Base-by-base conservation (phyloP, 768 basidiomycete genomes). In the Tricholomella constricta region DNA sequence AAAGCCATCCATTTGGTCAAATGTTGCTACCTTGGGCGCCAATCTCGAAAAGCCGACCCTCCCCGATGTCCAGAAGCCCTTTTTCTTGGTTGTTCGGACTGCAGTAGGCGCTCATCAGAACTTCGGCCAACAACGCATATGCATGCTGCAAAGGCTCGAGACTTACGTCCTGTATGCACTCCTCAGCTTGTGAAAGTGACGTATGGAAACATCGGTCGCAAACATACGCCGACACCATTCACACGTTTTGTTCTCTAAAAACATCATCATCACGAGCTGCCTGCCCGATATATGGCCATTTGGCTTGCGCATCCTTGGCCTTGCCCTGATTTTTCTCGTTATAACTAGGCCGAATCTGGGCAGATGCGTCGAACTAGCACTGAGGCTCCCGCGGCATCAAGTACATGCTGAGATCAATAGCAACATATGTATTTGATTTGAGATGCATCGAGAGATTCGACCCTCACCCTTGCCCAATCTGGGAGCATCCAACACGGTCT, bases 401-500 rank as follows among this genome's bases (percentile, higher is more conserved):
- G 17, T 29, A 19, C 17, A 10, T 23, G 7, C 25, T 37, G 19
- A 9, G 34, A 47, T 47, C 34, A 10, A 45, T 47, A 25, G 31
- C 46, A 46, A 46, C 29, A 6, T 20, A 46, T 35, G 27, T 44
- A 27, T 19, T 47, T 26, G 46, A 47, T 23, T 23, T 45, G 8
- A 35, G 36, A 45, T 52, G 51, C 14, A 47, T 29, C 10, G 29
- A n/a, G 3, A 47, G 50, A 52, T 48, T 22, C 36, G 23, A 31
- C 12, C 17, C 47, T 17, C 26, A 34, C 34, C 35, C 26, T 53
- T 63, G 42, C 63, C 67, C 54, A 46, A 66, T 68, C 62, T 65
- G 59, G 56, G 42, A 19, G 15, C n/a, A n/a, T 6, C 34, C 43
- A 69, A 65, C 54, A 44, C 72, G 70, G 71, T 64, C 63, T 55